Base-by-base conservation (phyloP, 192 early-diverging fungal species). In the Gaertneriomyces sp. region DNA sequence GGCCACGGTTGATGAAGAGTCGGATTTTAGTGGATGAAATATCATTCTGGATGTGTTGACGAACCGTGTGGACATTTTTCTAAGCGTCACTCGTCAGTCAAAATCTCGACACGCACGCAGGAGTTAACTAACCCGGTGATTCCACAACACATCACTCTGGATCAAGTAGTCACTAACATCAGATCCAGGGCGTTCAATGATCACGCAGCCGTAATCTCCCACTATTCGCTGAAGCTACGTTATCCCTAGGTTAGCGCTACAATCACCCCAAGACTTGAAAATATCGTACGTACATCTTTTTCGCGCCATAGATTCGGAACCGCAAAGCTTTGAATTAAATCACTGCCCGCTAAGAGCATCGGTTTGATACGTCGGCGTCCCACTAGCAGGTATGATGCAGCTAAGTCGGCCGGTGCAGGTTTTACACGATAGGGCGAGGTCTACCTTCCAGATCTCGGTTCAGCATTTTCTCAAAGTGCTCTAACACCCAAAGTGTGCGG, bases 21-120 rank as follows among this genome's bases (percentile, higher is more conserved):
- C 92, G 83, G 45, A 99, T 92, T 76, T 97, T 96, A 19, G 95
- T 97, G 6, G 94, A 98, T 66, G 89, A 92, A 58, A 98, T 98
- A 71, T 99, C 97, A 64, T 98, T 99, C 76, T 94, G 88, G 52
- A 99, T 95, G 63, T 94, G 83, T 73, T 98, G 95, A 72, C 97
- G 95, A 49, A 98, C 91, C 42, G 96, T 88, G 57, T 87, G 85
- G 10, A 99, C 91, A 68, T 95, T 92, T 68, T 88, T 88, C 89
- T 91, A 68, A 16, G 20, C 66, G 51, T 54, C 45, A 12, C 33
- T 33, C 39, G 49, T 47, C 42, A 16, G 45, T 68, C 39, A 64
- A 43, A 19, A 38, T n/a, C 9, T 33, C 58, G 14, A 72, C 33
- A 73, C 19, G 44, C 4, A 38, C 47, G 6, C 6, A 16, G 46